A percentile compares a stretch with the other conserved stretches of the same genome.
These are phyloP conservation scores for Grosmannia serpens DNA, from an alignment of 2,329 filamentous ascomycete species.

Conservation along the genomic window DNA sequence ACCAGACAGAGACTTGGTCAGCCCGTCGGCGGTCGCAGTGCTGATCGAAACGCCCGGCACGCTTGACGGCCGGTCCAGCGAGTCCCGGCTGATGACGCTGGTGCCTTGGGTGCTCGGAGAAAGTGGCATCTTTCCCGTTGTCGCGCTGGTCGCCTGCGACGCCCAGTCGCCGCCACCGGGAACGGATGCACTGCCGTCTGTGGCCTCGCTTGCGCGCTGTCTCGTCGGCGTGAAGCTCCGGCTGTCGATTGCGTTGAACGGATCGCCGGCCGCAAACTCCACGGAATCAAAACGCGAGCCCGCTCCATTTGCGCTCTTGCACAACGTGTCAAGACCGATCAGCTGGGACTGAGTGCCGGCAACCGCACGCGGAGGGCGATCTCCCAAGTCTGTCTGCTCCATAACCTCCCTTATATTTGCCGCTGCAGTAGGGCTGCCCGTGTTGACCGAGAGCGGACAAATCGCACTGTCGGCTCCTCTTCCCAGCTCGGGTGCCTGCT, in stretches of 20 bases:
- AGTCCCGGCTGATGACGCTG: slow-evolving; percentile 51
- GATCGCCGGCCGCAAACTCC: slow-evolving; percentile 37
- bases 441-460: slow-evolving; percentile 33
- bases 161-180: slow-evolving; percentile 47
- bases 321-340: slow-evolving; percentile 21
- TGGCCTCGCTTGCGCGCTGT: slow-evolving; percentile 50
- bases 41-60: slow-evolving; percentile 22
- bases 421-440: slow-evolving; percentile 18
- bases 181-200: slow-evolving; percentile 45
- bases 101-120: slow-evolving; percentile 56
- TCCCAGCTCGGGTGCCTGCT: slow-evolving; percentile 27
- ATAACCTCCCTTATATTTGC: slow-evolving; percentile 1
- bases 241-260: slow-evolving; percentile 32
- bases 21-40: slow-evolving; percentile 20
- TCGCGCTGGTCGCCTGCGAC: slow-evolving; percentile 51
- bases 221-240: slow-evolving; percentile 27
- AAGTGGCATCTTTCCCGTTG: slow-evolving; percentile 51
- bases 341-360: slow-evolving; percentile 16
- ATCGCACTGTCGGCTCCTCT: slow-evolving; percentile 28
- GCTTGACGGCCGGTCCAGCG: slow-evolving; percentile 36
- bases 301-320: slow-evolving; percentile 33
- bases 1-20: slow-evolving; percentile 17
- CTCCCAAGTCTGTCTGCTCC: not conserved
- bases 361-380: not conserved
- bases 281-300: slow-evolving; percentile 33